Evolutionary conservation across 495 filamentous ascomycete genomes (phyloP).

Genomic region (Daldinia bambusicola): DNA sequence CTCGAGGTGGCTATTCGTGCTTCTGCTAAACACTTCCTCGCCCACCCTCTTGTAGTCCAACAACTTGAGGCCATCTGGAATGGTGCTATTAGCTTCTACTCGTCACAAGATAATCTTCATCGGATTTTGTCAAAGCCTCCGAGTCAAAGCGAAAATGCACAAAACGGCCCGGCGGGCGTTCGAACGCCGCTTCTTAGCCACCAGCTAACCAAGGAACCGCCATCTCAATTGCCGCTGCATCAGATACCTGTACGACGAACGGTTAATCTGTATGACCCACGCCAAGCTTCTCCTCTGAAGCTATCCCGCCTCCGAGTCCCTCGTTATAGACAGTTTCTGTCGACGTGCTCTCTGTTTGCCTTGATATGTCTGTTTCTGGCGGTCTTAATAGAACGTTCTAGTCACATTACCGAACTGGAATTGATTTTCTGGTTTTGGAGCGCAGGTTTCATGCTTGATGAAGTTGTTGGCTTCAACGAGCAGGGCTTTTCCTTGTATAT

Average conservation of each 20-base stretch:
- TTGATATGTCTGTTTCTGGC: constrained; percentile 85
- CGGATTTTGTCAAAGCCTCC: constrained; percentile 54
- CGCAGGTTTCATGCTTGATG: constrained; percentile 95
- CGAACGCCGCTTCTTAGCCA: constrained; percentile 57
- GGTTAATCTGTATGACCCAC: constrained; percentile 88
- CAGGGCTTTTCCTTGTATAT: constrained; percentile 94
- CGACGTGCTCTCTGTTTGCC: constrained; percentile 82
- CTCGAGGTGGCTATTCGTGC: constrained; percentile 92
- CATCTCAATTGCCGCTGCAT: constrained; percentile 47
- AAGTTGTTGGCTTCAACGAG: constrained; percentile 91
- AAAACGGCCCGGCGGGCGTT: constrained; percentile 42
- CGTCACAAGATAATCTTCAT: constrained; percentile 82
- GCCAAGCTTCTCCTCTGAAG: constrained; percentile 89
- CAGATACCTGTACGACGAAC: constrained; percentile 68
- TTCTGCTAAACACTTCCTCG: constrained; percentile 86
- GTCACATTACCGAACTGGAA: constrained; percentile 81
- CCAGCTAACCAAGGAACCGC: constrained; percentile 53
- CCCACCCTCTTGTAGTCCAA: constrained; percentile 88
- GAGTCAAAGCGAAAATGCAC: constrained; percentile 20
- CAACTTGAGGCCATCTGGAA: constrained; percentile 97
- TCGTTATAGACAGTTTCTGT: constrained; percentile 87
- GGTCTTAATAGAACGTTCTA: constrained; percentile 74
- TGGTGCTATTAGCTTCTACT: constrained; percentile 91
- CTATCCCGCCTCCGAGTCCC: constrained; percentile 88
- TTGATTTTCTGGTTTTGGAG: constrained; percentile 97